These are phyloP conservation scores for Exobasidium rhododendri DNA, from an alignment of 1,284 basidiomycete species.

Conservation along the genomic window DNA sequence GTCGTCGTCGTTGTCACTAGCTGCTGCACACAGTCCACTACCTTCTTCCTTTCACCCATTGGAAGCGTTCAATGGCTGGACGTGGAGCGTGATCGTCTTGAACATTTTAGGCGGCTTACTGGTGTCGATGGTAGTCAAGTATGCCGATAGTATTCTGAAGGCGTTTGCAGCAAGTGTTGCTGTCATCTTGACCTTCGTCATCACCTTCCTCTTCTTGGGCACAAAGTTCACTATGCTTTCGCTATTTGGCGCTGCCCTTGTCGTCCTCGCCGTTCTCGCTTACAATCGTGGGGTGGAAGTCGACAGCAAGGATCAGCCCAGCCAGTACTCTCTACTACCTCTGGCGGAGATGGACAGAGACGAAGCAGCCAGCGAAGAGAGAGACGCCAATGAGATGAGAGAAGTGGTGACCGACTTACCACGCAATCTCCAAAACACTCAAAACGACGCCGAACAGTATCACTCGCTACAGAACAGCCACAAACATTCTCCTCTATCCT, in stretches of 20 bases:
- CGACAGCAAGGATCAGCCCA: no score
- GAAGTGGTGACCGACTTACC: no score
- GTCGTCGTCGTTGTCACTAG: no score
- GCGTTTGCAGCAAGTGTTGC: background rate
- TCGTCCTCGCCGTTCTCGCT: background rate
- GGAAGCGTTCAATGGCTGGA: background rate
- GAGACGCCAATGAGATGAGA: no score
- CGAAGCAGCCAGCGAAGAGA: no score
- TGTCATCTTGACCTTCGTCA: background rate
- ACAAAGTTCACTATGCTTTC: background rate
- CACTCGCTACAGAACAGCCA: no score
- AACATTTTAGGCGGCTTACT: background rate
- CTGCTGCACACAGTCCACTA: slow-evolving; percentile 1
- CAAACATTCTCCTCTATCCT: no score
- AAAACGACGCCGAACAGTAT: no score
- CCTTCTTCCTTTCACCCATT: background rate
- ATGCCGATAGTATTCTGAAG: slow-evolving; percentile 6
- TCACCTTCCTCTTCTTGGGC: background rate
- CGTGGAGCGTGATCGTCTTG: background rate
- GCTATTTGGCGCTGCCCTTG: background rate
- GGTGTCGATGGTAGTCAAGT: background rate
- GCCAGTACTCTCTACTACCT: no score
- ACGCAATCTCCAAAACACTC: no score
- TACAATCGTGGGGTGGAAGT: background rate
- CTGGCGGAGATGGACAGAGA: no score